A percentile compares a stretch with the other conserved stretches of the same genome.
These are phyloP conservation scores for Talaromyces borbonicus DNA, from an alignment of 495 filamentous ascomycete species.

Conservation along the genomic window DNA sequence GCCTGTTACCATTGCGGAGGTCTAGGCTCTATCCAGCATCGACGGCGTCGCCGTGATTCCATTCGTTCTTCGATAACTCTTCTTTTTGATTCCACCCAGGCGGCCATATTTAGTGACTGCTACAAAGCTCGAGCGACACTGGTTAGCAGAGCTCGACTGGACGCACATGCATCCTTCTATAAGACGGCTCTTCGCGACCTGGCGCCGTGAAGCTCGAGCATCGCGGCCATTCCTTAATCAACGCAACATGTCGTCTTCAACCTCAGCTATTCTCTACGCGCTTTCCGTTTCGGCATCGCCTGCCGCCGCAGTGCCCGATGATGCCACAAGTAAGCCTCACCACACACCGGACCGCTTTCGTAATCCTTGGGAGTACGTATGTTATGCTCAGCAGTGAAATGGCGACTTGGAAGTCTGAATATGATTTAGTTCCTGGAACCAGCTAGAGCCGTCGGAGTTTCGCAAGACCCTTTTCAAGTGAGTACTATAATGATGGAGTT, in stretches of 20 bases:
- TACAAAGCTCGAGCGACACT: too few species aligned
- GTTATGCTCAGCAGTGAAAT: neutral
- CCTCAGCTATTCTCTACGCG: conserved; percentile 43
- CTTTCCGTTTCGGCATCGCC: conserved; percentile 39
- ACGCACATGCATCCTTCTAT: conserved; percentile 11
- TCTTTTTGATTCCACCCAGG: neutral
- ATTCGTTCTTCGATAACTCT: too few species aligned
- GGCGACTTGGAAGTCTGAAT: neutral
- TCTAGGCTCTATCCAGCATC: too few species aligned
- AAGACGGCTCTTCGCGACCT: conserved; percentile 2
- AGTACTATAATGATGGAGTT: neutral
- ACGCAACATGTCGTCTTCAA: conserved; percentile 34
- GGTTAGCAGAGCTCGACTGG: neutral
- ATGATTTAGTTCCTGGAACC: conserved; percentile 25
- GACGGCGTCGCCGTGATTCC: too few species aligned
- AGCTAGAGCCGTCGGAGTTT: neutral
- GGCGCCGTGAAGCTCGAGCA: neutral
- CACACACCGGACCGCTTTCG: conserved; percentile 49
- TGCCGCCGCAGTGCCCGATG: conserved; percentile 41
- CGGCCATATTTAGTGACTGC: neutral
- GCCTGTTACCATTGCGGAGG: too few species aligned
- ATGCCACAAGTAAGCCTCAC: conserved; percentile 44
- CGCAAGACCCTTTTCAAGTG: neutral
- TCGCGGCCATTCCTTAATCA: neutral
- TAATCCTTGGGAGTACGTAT: conserved; percentile 48